Percentiles rank a stretch among this genome's conserved stretches.
Evolutionary conservation across 139 green algal species (phyloP).

Genomic region (Chlamydomonas incerta): DNA sequence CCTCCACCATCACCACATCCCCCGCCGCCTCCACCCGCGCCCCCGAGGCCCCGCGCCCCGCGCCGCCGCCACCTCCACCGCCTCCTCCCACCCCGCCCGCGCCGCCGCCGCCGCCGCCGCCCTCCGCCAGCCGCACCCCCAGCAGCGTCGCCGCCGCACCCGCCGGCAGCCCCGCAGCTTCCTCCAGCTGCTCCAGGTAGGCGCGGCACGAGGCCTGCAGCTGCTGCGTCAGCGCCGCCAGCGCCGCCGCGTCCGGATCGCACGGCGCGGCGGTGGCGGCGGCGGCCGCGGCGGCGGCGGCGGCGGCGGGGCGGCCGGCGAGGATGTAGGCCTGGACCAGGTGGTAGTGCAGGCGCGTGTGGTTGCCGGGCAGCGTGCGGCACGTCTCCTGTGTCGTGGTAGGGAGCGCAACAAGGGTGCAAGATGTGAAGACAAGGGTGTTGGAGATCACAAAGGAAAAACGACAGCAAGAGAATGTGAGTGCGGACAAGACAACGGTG

Average conservation of each 20-base stretch:
- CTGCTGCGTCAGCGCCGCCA: neutral
- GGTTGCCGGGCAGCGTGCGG: too few species aligned
- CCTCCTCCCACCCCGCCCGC: neutral
- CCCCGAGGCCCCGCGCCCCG: neutral
- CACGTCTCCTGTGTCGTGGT: too few species aligned
- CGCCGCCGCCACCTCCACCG: neutral
- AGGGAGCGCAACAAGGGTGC: too few species aligned
- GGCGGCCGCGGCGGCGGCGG: neutral
- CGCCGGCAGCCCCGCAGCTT: neutral
- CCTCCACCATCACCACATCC: neutral
- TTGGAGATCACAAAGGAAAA: too few species aligned
- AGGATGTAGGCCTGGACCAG: too few species aligned
- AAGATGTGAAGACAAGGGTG: too few species aligned
- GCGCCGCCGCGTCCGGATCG: conserved; percentile 4
- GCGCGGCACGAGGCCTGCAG: neutral
- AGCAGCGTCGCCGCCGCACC: neutral
- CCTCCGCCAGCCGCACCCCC: neutral
- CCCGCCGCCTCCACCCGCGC: neutral
- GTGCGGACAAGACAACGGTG: too few species aligned
- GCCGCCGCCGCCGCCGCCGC: neutral
- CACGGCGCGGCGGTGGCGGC: neutral
- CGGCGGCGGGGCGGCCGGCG: neutral
- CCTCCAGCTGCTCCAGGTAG: neutral
- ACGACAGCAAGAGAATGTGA: too few species aligned
- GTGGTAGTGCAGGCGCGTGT: too few species aligned